Evolutionary conservation across 352 stramenopile genomes (phyloP).

Genomic region (Phytophthora fragariaefolia): DNA sequence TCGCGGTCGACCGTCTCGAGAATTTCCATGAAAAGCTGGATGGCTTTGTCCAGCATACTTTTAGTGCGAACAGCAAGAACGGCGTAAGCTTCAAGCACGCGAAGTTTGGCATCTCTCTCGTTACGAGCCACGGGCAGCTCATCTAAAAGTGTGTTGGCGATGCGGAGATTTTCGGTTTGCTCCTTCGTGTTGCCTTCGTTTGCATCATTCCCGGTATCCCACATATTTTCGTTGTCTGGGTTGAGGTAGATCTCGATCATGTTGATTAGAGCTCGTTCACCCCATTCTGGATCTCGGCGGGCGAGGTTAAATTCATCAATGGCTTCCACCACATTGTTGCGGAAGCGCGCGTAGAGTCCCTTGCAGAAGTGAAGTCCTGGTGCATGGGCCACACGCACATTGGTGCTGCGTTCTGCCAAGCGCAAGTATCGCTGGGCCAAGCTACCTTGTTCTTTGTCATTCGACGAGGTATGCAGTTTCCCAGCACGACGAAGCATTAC

Average conservation of each 20-base stretch:
- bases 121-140: slow-evolving; percentile 69
- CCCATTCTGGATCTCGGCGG: slow-evolving; percentile 89
- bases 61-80: slow-evolving; percentile 84
- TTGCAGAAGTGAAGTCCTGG: slow-evolving; percentile 92
- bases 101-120: slow-evolving; percentile 67
- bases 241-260: slow-evolving; percentile 96
- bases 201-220: slow-evolving; percentile 61
- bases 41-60: slow-evolving; percentile 88
- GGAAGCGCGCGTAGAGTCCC: slow-evolving; percentile 89
- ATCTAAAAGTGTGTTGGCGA: slow-evolving; percentile 89
- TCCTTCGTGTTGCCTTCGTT: slow-evolving; percentile 70
- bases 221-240: slow-evolving; percentile 93
- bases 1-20: slow-evolving; percentile 87
- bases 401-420: slow-evolving; percentile 71
- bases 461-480: slow-evolving; percentile 62
- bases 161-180: slow-evolving; percentile 86
- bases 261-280: slow-evolving; percentile 85
- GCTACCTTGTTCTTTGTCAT: slow-evolving; percentile 32
- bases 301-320: slow-evolving; percentile 93
- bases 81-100: slow-evolving; percentile 89
- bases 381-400: slow-evolving; percentile 77
- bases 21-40: slow-evolving; percentile 92
- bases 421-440: slow-evolving; percentile 75
- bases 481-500: slow-evolving; percentile 86
- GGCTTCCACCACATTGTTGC: slow-evolving; percentile 91